Base-by-base conservation (phyloP, 805 yeast species). In the Kazachstania africana region DNA sequence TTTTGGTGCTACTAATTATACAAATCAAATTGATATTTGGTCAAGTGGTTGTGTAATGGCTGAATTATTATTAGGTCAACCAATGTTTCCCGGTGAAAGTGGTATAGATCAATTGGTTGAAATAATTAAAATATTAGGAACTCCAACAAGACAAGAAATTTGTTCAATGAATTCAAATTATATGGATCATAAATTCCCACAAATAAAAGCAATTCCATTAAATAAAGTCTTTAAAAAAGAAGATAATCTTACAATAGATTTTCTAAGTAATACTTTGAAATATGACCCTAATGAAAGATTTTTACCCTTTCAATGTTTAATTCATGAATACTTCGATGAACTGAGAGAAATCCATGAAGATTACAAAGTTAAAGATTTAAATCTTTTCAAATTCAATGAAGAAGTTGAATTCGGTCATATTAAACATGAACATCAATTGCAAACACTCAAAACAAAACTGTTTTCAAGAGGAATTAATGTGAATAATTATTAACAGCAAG, bases 1-100 rank as follows among this genome's bases (percentile, higher is more conserved):
- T 38, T 91, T 91, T 63, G 98, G 97, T 13, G 94, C 97, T 10
- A 80, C 94, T 17, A 83, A 87, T 58, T 91, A 91, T 59, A 84
- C 97, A 6, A 85, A 96, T 19, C 87, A 88, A 57, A 91, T 91
- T 43, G 98, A 91, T 55, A 74, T 91, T 29, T 91, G 98, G 98
- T 82, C 95, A 10, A 84, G 94, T 10, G 95, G 95, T 14, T 91
- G 98, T 63, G 98, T 91, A 15, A 85, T 91, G 83, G 97, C 97
- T 4, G 98, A 91, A 60, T 64, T 91, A 48, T 73, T 87, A 40
- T 68, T 91, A 35, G 97, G 98, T 12, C 96, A 85, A 55, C 98
- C 98, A 10, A 64, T 91, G 42, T 91, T 91, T 62, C 98, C 98
- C 9, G 98, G 98, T 27, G 97, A 91, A 55, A 77, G 87, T 37